A percentile compares a stretch with the other conserved stretches of the same genome.
Conservation (phyloP, 306 rosid species). For the Myrica gale region DNA sequence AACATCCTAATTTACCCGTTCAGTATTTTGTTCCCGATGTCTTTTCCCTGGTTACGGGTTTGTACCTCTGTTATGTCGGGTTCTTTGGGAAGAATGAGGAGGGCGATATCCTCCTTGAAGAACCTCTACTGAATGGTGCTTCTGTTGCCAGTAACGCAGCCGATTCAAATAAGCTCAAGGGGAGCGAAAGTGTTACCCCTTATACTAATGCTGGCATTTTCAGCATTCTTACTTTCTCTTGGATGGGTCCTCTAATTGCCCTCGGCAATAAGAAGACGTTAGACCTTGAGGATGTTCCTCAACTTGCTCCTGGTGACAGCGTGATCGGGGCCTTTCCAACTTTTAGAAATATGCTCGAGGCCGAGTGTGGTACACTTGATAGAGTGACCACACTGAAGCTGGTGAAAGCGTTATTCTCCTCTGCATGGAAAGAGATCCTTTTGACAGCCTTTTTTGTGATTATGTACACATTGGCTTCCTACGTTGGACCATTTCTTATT, state of each 20-base stretch:
- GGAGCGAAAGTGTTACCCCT: slow-evolving; percentile 38
- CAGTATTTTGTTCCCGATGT: slow-evolving; percentile 45
- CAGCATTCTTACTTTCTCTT: slow-evolving; percentile 64
- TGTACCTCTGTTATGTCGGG: slow-evolving; percentile 46
- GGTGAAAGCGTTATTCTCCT: slow-evolving; percentile 49
- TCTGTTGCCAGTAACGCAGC: slow-evolving; percentile 17
- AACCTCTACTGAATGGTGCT: slow-evolving; percentile 64
- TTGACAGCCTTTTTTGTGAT: slow-evolving; percentile 41
- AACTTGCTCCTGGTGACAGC: slow-evolving; percentile 48
- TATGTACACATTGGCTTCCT: slow-evolving; percentile 49
- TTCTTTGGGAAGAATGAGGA: slow-evolving; percentile 32
- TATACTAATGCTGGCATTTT: slow-evolving; percentile 66
- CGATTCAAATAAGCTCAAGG: slow-evolving; percentile 35
- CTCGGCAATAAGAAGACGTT: slow-evolving; percentile 61
- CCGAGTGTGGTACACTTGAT: slow-evolving; percentile 35
- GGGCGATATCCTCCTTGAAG: slow-evolving; percentile 44
- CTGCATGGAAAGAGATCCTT: slow-evolving; percentile 56
- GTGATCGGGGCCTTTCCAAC: slow-evolving; percentile 46
- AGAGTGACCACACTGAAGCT: slow-evolving; percentile 52
- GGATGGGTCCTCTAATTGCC: slow-evolving; percentile 68
- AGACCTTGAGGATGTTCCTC: slow-evolving; percentile 77
- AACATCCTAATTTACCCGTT: slow-evolving; percentile 34
- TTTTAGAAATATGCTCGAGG: slow-evolving; percentile 50
- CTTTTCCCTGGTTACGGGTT: slow-evolving; percentile 40
- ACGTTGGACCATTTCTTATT: slow-evolving; percentile 82